Percentiles rank a stretch among this genome's conserved stretches.
phyloP scores from a whole-genome alignment of 371 early-diverging fungal species.

The Nematocida major region DNA sequence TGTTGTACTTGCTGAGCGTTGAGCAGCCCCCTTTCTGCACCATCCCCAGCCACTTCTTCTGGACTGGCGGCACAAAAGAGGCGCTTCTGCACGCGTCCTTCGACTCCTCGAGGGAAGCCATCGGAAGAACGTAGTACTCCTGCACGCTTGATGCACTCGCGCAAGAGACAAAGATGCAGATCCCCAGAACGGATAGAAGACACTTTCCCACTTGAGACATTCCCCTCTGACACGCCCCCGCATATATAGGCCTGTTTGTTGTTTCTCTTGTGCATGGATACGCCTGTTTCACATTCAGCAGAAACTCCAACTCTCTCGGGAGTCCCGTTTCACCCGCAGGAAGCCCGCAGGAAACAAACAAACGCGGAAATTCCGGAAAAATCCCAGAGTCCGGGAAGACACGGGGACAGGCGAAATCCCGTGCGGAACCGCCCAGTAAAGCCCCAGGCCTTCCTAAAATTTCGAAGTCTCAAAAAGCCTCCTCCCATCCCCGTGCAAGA shows the following conservation, averaged over 20 bases:
- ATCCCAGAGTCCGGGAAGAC: background rate
- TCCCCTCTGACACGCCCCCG: background rate
- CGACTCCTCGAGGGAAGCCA: background rate
- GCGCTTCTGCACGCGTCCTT: background rate
- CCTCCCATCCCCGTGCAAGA: too few relatives aligned
- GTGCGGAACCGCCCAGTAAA: too few relatives aligned
- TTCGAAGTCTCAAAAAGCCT: too few relatives aligned
- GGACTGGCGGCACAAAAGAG: background rate
- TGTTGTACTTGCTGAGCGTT: constrained; percentile 13
- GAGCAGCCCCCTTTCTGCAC: constrained; percentile 31
- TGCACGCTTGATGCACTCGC: background rate
- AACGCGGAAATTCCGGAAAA: background rate
- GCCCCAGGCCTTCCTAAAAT: too few relatives aligned
- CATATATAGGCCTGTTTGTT: background rate
- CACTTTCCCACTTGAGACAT: background rate
- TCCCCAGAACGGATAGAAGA: background rate
- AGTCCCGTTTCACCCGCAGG: too few relatives aligned
- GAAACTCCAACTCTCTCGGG: too few relatives aligned
- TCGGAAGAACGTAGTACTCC: constrained; percentile 28
- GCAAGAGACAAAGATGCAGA: background rate
- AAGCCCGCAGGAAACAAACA: background rate
- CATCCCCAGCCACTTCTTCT: constrained; percentile 39
- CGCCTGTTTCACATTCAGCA: background rate
- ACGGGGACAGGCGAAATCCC: too few relatives aligned
- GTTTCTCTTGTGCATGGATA: background rate